These are phyloP conservation scores for Stagonosporopsis rhizophila DNA, from an alignment of 2,329 filamentous ascomycete genomes.

Conservation along the genomic window DNA sequence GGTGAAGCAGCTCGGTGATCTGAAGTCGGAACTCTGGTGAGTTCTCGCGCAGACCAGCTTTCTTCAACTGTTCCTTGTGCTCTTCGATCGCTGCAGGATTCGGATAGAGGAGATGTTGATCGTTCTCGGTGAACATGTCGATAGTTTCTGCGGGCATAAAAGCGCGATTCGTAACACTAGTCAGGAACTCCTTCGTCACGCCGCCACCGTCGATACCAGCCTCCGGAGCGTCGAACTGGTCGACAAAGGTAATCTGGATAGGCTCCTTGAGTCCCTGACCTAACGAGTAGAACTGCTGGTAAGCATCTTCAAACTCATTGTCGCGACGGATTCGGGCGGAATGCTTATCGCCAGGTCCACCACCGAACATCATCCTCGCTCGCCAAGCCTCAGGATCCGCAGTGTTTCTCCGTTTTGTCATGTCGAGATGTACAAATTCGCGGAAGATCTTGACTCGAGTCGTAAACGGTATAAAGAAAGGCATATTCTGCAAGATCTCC, in stretches of 20 bases:
- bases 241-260: constrained; percentile 95
- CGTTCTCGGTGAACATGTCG: constrained; percentile 81
- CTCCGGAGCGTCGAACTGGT: constrained; percentile 84
- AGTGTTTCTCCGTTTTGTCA: constrained; percentile 72
- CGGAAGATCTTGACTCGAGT: constrained; percentile 92
- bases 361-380: constrained; percentile 56
- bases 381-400: constrained; percentile 80
- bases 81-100: constrained; percentile 81
- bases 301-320: constrained; percentile 85
- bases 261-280: constrained; percentile 89
- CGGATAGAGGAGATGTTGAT: constrained; percentile 85
- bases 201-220: constrained; percentile 96
- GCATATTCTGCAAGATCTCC: constrained; percentile 93
- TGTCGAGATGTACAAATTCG: constrained; percentile 87
- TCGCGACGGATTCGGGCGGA: constrained; percentile 81
- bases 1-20: constrained; percentile 68
- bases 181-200: constrained; percentile 96
- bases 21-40: constrained; percentile 64
- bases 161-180: constrained; percentile 83
- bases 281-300: constrained; percentile 79
- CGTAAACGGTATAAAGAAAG: constrained; percentile 93
- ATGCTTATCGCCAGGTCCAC: constrained; percentile 56
- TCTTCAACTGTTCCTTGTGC: constrained; percentile 64
- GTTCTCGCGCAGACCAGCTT: constrained; percentile 60
- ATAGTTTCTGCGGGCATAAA: constrained; percentile 66